Evolutionary conservation across 2,329 filamentous ascomycete species (phyloP).

Genomic region (Hypocrella siamensis): DNA sequence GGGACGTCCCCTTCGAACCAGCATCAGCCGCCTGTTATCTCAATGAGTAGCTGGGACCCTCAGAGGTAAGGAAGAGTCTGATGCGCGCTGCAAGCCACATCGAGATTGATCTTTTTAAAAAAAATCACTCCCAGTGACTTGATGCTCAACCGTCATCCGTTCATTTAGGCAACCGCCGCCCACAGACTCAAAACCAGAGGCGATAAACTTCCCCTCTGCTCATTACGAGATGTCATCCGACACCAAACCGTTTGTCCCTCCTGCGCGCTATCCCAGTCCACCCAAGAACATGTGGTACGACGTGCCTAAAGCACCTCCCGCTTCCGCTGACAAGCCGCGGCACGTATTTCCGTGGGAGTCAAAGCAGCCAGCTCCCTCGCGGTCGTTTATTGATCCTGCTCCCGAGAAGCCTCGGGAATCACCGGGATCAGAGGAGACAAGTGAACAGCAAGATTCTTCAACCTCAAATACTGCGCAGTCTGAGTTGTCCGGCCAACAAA

Average conservation of each 20-base stretch:
- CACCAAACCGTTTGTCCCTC: slow-evolving; percentile 59
- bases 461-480: not conserved
- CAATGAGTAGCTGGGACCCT: slow-evolving; percentile 34
- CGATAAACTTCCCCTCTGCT: slow-evolving; percentile 61
- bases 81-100: too few species aligned
- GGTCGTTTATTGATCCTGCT: slow-evolving; percentile 35
- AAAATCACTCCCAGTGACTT: not conserved
- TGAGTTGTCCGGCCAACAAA: not conserved
- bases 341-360: slow-evolving; percentile 87
- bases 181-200: slow-evolving; percentile 62
- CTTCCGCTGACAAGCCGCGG: slow-evolving; percentile 36
- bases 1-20: not conserved
- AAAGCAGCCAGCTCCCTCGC: slow-evolving; percentile 43
- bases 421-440: slow-evolving; percentile 7
- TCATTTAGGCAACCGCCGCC: slow-evolving; percentile 43
- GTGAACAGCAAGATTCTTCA: not conserved
- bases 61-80: slow-evolving; percentile 33
- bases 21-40: not conserved
- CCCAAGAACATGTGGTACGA: slow-evolving; percentile 83
- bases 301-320: slow-evolving; percentile 50
- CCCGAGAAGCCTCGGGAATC: slow-evolving; percentile 9
- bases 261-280: slow-evolving; percentile 62
- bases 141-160: slow-evolving; percentile 5
- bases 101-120: too few species aligned
- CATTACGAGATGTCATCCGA: slow-evolving; percentile 77